Conservation (phyloP, 2,329 filamentous ascomycete species). For the Neurospora sp. region DNA sequence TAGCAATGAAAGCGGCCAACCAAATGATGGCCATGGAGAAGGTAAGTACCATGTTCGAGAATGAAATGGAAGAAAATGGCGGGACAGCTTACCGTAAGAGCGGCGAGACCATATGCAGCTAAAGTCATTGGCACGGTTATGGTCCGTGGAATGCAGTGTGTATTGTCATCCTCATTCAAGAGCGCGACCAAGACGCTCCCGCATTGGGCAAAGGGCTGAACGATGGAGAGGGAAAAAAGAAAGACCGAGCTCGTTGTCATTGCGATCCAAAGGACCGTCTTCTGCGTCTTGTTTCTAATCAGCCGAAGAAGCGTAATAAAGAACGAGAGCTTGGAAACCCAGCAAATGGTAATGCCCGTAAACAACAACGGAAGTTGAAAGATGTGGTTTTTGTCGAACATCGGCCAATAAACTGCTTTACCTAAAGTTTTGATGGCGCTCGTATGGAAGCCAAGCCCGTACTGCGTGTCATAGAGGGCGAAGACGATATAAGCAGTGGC, state of each 20-base stretch:
- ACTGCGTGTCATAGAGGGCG: neutral
- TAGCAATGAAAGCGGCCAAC: neutral
- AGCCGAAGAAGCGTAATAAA: slow-evolving; percentile 16
- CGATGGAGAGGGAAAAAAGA: slow-evolving; percentile 13
- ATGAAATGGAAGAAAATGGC: neutral
- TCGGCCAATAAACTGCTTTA: neutral
- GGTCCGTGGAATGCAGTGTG: neutral
- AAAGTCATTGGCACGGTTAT: neutral
- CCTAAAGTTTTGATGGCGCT: neutral
- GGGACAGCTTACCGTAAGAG: neutral
- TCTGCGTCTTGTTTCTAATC: slow-evolving; percentile 11
- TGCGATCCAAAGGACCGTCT: slow-evolving; percentile 15
- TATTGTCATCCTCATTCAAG: neutral
- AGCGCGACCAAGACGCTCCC: neutral
- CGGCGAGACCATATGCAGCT: neutral
- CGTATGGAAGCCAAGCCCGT: neutral
- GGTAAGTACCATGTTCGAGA: neutral
- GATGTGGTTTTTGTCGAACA: neutral
- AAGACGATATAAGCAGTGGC: neutral
- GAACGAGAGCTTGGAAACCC: slow-evolving; percentile 20
- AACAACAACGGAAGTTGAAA: neutral
- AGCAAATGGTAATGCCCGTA: slow-evolving; percentile 15
- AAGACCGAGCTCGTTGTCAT: slow-evolving; percentile 13
- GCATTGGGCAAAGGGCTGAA: slow-evolving; percentile 11
- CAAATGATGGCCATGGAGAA: neutral